A percentile compares a stretch with the other conserved stretches of the same genome.
phyloP scores from a whole-genome alignment of 345 rosid species.

The Diplotaxis tenuifolia region DNA sequence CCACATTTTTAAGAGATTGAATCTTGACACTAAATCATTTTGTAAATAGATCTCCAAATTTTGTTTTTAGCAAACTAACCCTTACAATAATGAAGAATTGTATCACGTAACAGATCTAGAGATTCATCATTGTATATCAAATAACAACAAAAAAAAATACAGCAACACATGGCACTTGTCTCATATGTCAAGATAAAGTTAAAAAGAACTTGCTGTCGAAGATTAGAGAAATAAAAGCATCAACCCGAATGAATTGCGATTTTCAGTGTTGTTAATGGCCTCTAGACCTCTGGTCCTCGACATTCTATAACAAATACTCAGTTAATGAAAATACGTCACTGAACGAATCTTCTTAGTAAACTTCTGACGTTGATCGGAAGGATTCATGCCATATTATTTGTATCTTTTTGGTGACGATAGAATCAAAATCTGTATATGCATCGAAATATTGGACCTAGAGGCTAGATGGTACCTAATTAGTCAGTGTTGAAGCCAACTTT shows the following conservation, averaged over 20 bases:
- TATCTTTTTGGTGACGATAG: not conserved
- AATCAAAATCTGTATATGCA: slow-evolving; percentile 14
- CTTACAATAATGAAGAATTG: not conserved
- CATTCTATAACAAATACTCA: not conserved
- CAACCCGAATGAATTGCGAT: not conserved
- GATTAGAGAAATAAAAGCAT: not conserved
- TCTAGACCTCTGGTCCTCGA: too few species aligned
- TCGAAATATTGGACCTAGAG: not conserved
- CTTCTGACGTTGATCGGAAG: not conserved
- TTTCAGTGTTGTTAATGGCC: not conserved
- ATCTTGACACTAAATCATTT: not conserved
- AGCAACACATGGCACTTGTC: not conserved
- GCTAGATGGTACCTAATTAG: too few species aligned
- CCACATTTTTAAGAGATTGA: not conserved
- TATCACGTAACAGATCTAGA: slow-evolving; percentile 3
- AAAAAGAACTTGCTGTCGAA: not conserved
- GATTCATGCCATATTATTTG: slow-evolving; percentile 10
- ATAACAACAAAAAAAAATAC: not conserved
- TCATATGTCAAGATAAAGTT: not conserved
- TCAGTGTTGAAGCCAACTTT: not conserved
- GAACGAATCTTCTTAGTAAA: not conserved
- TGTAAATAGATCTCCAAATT: not conserved
- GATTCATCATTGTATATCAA: not conserved
- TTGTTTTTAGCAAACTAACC: not conserved
- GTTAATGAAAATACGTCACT: not conserved